Evolutionary conservation across 257 asterid genomes (phyloP).

Genomic region (Nemophila menziesii): DNA sequence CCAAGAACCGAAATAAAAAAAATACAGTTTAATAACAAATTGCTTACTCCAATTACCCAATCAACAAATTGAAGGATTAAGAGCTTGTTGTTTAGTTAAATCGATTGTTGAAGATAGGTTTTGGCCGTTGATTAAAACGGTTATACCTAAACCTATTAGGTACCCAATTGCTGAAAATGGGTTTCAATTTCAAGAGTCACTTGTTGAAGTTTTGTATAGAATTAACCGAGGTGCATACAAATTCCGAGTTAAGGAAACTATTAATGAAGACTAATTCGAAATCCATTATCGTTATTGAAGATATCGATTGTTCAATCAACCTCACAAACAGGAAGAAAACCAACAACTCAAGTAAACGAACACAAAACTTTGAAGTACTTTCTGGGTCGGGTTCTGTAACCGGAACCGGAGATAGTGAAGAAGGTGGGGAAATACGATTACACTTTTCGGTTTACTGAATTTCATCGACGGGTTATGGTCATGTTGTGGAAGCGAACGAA

Average conservation of each 20-base stretch:
- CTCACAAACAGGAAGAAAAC: slow-evolving; percentile 23
- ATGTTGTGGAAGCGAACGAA: no score
- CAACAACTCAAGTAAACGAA: no score
- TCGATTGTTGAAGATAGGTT: slow-evolving; percentile 89
- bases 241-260: slow-evolving; percentile 32
- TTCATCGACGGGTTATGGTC: no score
- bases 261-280: slow-evolving; percentile 32
- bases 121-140: slow-evolving; percentile 93
- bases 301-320: slow-evolving; percentile 35
- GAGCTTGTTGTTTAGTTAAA: slow-evolving; percentile 95
- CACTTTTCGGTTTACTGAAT: no score
- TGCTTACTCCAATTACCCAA: no score
- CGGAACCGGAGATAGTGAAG: no score
- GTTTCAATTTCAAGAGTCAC: slow-evolving; percentile 67
- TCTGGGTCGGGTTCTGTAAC: no score
- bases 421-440: no score
- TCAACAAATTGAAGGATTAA: slow-evolving; percentile 94
- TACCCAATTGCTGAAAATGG: slow-evolving; percentile 79
- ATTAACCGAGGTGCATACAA: slow-evolving; percentile 27
- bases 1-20: no score
- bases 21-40: no score
- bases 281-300: slow-evolving; percentile 39
- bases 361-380: no score
- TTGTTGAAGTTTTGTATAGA: slow-evolving; percentile 68
- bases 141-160: slow-evolving; percentile 95